Evolutionary conservation across 352 stramenopile genomes (phyloP).

Genomic region (Globisporangium cylindrosporum): DNA sequence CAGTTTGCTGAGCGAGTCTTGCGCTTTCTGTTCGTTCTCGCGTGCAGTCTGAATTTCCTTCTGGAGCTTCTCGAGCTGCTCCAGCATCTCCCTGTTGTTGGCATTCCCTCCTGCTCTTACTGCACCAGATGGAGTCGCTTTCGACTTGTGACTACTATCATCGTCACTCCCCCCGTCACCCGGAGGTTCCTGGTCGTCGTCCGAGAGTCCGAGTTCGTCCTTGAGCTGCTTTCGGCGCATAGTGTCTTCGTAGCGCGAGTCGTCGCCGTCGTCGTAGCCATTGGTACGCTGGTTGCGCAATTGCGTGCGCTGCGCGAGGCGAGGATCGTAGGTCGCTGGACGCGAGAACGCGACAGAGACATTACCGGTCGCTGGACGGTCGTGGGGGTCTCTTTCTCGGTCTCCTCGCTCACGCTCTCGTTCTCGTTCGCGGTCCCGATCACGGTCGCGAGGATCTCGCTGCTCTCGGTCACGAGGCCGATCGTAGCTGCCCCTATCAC

Average conservation of each 20-base stretch:
- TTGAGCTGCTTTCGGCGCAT: constrained; percentile 66
- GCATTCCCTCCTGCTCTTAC: constrained; percentile 5
- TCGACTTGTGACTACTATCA: constrained; percentile 4
- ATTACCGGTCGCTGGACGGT: neutral
- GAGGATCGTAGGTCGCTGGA: constrained; percentile 79
- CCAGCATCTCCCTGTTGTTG: constrained; percentile 19
- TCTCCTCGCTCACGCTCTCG: constrained; percentile 33
- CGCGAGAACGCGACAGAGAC: constrained; percentile 62
- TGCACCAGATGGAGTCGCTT: constrained; percentile 2
- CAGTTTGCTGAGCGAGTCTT: constrained; percentile 79
- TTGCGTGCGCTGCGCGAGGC: constrained; percentile 59
- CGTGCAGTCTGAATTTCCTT: constrained; percentile 53
- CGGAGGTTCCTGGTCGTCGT: constrained; percentile 39
- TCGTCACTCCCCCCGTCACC: constrained; percentile 13
- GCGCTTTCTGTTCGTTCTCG: constrained; percentile 66
- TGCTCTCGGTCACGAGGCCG: constrained; percentile 20
- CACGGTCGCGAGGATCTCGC: constrained; percentile 20
- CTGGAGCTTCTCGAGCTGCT: constrained; percentile 50
- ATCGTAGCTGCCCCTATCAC: constrained; percentile 17
- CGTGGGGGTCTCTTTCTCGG: constrained; percentile 24
- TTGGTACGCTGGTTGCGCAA: constrained; percentile 22
- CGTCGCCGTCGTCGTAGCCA: constrained; percentile 44
- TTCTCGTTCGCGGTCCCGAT: constrained; percentile 22
- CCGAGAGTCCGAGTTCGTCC: constrained; percentile 76
- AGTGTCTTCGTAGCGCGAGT: constrained; percentile 35